Evolutionary conservation across 2,329 filamentous ascomycete genomes (phyloP).

Genomic region (Samsoniella hepiali): DNA sequence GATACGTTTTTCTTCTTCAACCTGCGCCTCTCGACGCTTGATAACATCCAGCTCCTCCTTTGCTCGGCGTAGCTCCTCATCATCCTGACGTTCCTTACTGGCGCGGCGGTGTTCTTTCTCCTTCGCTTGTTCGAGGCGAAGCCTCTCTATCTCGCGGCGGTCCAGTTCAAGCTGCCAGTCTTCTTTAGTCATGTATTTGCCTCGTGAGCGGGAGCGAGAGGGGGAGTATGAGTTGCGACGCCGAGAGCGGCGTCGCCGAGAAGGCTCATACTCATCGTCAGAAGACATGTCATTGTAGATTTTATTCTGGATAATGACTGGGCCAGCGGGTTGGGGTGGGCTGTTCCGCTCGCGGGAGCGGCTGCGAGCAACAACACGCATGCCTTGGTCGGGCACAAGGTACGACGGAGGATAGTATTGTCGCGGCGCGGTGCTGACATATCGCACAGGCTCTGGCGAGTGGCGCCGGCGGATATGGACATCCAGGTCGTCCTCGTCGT

Average conservation of each 20-base stretch:
- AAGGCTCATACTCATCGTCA: slow-evolving; percentile 38
- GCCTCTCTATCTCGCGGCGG: slow-evolving; percentile 43
- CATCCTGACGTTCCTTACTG: slow-evolving; percentile 41
- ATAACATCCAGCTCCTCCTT: slow-evolving; percentile 48
- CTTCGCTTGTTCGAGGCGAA: slow-evolving; percentile 41
- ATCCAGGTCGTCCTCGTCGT: slow-evolving; percentile 55
- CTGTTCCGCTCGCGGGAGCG: slow-evolving; percentile 36
- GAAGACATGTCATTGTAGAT: slow-evolving; percentile 50
- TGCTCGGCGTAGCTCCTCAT: slow-evolving; percentile 48
- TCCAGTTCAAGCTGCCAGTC: slow-evolving; percentile 40
- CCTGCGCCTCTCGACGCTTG: slow-evolving; percentile 43
- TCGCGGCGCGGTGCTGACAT: slow-evolving; percentile 42
- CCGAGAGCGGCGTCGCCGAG: slow-evolving; percentile 27
- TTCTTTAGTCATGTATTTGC: slow-evolving; percentile 40
- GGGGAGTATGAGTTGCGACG: slow-evolving; percentile 31
- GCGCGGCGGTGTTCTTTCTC: slow-evolving; percentile 36
- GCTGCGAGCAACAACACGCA: slow-evolving; percentile 42
- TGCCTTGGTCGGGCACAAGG: slow-evolving; percentile 45
- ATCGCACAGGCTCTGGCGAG: slow-evolving; percentile 43
- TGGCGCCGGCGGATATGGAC: slow-evolving; percentile 45
- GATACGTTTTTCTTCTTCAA: slow-evolving; percentile 49
- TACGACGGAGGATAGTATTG: slow-evolving; percentile 40
- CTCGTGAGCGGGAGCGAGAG: slow-evolving; percentile 35
- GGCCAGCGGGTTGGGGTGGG: slow-evolving; percentile 26
- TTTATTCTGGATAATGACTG: slow-evolving; percentile 57